Percentiles rank a stretch among this genome's conserved stretches.
Evolutionary conservation across 805 yeast genomes (phyloP).

Genomic region (Metschnikowia similis): DNA sequence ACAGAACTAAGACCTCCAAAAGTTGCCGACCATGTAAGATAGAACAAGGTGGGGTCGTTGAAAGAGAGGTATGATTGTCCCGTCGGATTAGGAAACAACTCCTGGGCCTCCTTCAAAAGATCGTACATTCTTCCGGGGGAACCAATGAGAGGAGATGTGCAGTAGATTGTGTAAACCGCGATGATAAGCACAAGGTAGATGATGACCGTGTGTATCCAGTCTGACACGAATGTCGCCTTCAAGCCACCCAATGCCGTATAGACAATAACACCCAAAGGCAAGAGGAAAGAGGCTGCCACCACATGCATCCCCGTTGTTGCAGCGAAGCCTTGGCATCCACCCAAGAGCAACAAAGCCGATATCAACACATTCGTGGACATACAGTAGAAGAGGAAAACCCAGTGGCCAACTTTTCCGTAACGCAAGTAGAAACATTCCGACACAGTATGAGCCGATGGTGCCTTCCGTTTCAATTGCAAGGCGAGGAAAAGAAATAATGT

Average conservation of each 20-base stretch:
- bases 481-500: slow-evolving; percentile 18
- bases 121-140: slow-evolving; percentile 44
- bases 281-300: slow-evolving; percentile 39
- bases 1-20: slow-evolving; percentile 14
- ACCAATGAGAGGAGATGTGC: slow-evolving; percentile 37
- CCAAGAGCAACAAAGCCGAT: slow-evolving; percentile 10
- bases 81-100: not conserved
- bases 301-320: slow-evolving; percentile 12
- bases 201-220: slow-evolving; percentile 59
- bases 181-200: slow-evolving; percentile 36
- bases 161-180: slow-evolving; percentile 29
- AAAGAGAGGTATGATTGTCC: slow-evolving; percentile 10
- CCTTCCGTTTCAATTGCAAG: slow-evolving; percentile 17
- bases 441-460: slow-evolving; percentile 19
- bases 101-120: slow-evolving; percentile 27
- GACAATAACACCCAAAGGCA: slow-evolving; percentile 59
- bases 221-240: slow-evolving; percentile 77
- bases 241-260: slow-evolving; percentile 80
- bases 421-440: slow-evolving; percentile 15
- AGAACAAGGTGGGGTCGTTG: slow-evolving; percentile 16
- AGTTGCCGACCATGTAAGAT: slow-evolving; percentile 12
- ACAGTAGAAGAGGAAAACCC: slow-evolving; percentile 12
- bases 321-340: slow-evolving; percentile 8
- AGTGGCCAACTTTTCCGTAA: slow-evolving; percentile 14
- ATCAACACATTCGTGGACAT: slow-evolving; percentile 13